Evolutionary conservation across 768 basidiomycete species (phyloP).

Genomic region (Naematelia aurantialba): DNA sequence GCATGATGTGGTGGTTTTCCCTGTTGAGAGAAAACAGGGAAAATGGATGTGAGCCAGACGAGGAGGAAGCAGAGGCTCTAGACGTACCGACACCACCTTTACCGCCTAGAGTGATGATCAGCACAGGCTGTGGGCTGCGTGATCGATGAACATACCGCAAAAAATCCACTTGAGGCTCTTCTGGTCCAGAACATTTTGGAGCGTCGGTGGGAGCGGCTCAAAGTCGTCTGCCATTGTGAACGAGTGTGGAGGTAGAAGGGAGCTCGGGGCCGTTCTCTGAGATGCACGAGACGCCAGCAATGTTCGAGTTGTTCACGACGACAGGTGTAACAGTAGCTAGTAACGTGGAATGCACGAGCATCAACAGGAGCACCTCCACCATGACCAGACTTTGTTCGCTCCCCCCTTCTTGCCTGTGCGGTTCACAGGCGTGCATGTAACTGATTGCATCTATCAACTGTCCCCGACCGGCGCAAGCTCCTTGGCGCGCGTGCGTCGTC

Average conservation of each 20-base stretch:
- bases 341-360: slow-evolving; percentile 4
- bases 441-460: not conserved
- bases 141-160: slow-evolving; percentile 64
- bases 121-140: not conserved
- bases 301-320: not conserved
- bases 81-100: slow-evolving; percentile 90
- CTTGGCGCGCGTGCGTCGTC: not conserved
- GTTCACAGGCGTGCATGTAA: no score
- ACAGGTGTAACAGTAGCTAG: no score
- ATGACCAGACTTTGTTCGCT: not conserved
- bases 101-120: slow-evolving; percentile 62
- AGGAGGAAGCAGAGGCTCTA: not conserved
- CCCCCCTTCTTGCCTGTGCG: no score
- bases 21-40: no score
- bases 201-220: slow-evolving; percentile 71
- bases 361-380: not conserved
- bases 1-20: slow-evolving; percentile 97
- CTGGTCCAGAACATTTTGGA: slow-evolving; percentile 94
- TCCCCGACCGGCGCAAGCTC: not conserved
- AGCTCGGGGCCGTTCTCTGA: not conserved
- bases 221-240: slow-evolving; percentile 46
- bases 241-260: slow-evolving; percentile 2
- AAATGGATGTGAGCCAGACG: not conserved
- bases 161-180: slow-evolving; percentile 94
- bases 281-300: not conserved